Evolutionary conservation across 352 stramenopile genomes (phyloP).

Genomic region (Globisporangium cystogenes): DNA sequence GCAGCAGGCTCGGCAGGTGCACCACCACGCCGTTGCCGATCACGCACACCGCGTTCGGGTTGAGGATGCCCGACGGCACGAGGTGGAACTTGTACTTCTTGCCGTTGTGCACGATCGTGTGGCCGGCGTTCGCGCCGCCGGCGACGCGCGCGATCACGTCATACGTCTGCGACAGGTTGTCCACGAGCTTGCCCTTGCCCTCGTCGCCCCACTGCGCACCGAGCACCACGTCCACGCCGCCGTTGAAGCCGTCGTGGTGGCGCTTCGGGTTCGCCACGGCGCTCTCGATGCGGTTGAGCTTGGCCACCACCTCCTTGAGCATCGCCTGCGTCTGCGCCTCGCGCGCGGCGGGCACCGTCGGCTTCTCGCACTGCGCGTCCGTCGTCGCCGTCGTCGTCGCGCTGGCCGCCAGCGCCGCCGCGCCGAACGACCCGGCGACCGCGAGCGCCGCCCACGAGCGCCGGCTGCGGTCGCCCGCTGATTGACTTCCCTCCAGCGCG

Average conservation of each 20-base stretch:
- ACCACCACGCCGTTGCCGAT: constrained; percentile 99
- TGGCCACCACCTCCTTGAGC: constrained; percentile 79
- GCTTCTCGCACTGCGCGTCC: constrained; percentile 26
- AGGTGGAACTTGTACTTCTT: constrained; percentile 99
- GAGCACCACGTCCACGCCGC: constrained; percentile 91
- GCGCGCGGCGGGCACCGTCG: constrained; percentile 30
- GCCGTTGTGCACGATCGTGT: constrained; percentile 98
- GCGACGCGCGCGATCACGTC: constrained; percentile 97
- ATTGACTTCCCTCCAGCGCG: constrained; percentile 34
- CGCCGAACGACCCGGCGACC: constrained; percentile 18
- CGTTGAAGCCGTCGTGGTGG: constrained; percentile 55
- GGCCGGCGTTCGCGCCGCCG: constrained; percentile 96
- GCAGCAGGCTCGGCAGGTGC: constrained; percentile 95
- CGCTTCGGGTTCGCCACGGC: constrained; percentile 79
- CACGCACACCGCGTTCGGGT: constrained; percentile 93
- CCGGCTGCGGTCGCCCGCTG: constrained; percentile 11
- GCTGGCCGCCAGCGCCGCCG: not conserved
- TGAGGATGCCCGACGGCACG: constrained; percentile 97
- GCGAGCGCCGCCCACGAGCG: constrained; percentile 21
- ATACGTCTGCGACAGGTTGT: constrained; percentile 92
- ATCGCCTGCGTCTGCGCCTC: constrained; percentile 57
- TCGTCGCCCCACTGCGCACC: constrained; percentile 98
- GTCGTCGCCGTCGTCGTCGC: not conserved
- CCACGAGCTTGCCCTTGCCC: constrained; percentile 99
- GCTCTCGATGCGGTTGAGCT: constrained; percentile 86